These are phyloP conservation scores for Daedalea quercina DNA, from an alignment of 768 basidiomycete species.

Conservation along the genomic window DNA sequence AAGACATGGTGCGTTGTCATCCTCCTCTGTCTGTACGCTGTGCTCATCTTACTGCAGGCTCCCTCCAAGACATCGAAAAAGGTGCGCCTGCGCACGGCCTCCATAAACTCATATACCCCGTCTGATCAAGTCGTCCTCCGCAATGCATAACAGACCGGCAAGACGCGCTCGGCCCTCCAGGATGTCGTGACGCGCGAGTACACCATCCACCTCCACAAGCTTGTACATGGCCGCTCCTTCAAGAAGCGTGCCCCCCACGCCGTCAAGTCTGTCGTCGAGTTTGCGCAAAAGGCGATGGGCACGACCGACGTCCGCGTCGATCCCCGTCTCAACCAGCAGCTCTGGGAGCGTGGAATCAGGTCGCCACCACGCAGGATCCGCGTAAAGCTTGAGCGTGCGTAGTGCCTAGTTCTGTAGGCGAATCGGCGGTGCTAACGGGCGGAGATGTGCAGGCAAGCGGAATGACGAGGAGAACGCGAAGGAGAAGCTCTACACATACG, in stretches of 20 bases:
- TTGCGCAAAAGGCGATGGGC: slow-evolving; percentile 94
- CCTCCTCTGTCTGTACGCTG: slow-evolving; percentile 1
- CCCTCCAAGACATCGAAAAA: slow-evolving; percentile 45
- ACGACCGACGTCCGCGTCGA: slow-evolving; percentile 91
- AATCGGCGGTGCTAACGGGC: slow-evolving; percentile 1
- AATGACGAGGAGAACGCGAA: slow-evolving; percentile 99
- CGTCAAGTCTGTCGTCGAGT: slow-evolving; percentile 88
- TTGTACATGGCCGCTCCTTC: slow-evolving; percentile 86
- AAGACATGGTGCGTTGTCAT: slow-evolving; percentile 56
- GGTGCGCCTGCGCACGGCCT: slow-evolving; percentile 26
- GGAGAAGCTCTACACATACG: slow-evolving; percentile 95
- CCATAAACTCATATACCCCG: background rate
- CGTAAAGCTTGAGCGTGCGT: slow-evolving; percentile 89
- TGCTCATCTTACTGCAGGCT: slow-evolving; percentile 30
- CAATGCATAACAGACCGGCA: slow-evolving; percentile 48
- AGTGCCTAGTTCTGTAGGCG: background rate
- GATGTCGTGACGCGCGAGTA: slow-evolving; percentile 99
- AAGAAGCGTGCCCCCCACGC: slow-evolving; percentile 98
- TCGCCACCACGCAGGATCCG: slow-evolving; percentile 88
- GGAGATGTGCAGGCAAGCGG: slow-evolving; percentile 66
- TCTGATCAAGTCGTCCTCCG: slow-evolving; percentile 15
- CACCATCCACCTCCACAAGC: slow-evolving; percentile 97
- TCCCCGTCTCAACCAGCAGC: slow-evolving; percentile 92
- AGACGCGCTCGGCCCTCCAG: slow-evolving; percentile 93
- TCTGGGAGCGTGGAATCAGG: slow-evolving; percentile 94